Evolutionary conservation across 768 basidiomycete genomes (phyloP), one percentile per base, ranked within the genome.

Genomic region (Phaeotremella fagi): DNA sequence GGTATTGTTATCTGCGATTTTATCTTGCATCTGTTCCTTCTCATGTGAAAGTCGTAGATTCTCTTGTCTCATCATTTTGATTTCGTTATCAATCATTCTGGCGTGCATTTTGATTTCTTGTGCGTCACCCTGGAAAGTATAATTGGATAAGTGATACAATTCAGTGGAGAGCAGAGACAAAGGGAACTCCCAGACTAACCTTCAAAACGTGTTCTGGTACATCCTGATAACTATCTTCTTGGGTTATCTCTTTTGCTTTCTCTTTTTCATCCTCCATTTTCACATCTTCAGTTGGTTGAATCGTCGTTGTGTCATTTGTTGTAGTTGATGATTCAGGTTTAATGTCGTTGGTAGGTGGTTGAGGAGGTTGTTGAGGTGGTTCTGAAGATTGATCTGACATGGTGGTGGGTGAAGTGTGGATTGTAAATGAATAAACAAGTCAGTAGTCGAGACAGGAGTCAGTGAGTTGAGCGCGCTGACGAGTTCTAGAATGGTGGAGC

Each of bases 21-120:
- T 95, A 80, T 97, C 92, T 72, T 89, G 87, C 95, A 99, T 98
- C 61, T 86, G 85, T 62, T 78, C 86, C 76, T 94, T 88, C 75
- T 98, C 95, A 71, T 98, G 94, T 66, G 88, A 85, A 50, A 99
- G 76, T 46, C 95, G 82, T 60, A 87, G 78, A 9, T 86, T 90
- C 77, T 98, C 95, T 62, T 90, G 94, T 64, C 88, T 84, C 87
- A 99, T 95, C 62, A 99, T 90, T 82, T 90, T 92, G 68, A 98
- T 83, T 68, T 99, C 95, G 69, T 95, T 98, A 56, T 99, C 94
- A 63, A 99, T 90, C 54, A 99, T 80, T 56, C 94, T 80, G 76
- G 85, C 87, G 75, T 92, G 82, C 50, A 90, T 90, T 57, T 84
- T 71, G 62, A 98, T 88, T 59, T 97, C 92, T 43, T 95, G 91